These are phyloP conservation scores for Hanseniaspora clermontiae DNA, from an alignment of 805 yeast species.

Conservation along the genomic window DNA sequence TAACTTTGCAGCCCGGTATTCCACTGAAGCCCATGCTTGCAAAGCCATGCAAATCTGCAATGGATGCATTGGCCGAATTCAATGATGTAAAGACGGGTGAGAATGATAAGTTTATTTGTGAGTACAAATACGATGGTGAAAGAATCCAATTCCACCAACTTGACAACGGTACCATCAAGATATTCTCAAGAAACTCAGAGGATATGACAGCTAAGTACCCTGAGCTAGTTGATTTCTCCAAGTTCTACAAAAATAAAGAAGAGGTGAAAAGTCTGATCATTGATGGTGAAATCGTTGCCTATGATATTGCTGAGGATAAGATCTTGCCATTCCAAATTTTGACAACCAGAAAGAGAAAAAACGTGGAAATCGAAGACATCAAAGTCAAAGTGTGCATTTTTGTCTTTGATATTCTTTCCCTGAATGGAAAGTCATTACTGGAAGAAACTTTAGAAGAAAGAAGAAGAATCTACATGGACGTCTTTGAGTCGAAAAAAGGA, in stretches of 20 bases:
- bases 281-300: conserved; percentile 96
- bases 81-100: conserved; percentile 38
- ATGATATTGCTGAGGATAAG: conserved; percentile 67
- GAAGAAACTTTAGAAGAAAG: conserved; percentile 58
- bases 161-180: conserved; percentile 49
- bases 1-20: conserved; percentile 76
- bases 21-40: conserved; percentile 98
- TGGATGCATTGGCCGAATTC: conserved; percentile 84
- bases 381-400: conserved; percentile 85
- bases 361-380: conserved; percentile 74
- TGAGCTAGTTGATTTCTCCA: conserved; percentile 36
- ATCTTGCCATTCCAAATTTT: conserved; percentile 88
- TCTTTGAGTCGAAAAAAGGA: conserved; percentile 53
- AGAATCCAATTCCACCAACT: conserved; percentile 85
- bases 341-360: conserved; percentile 88
- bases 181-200: conserved; percentile 90
- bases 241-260: conserved; percentile 14
- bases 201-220: conserved; percentile 96
- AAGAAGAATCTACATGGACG: conserved; percentile 44
- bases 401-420: conserved; percentile 75
- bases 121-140: conserved; percentile 95
- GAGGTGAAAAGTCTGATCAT: conserved; percentile 51
- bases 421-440: conserved; percentile 60
- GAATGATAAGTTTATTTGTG: conserved; percentile 63
- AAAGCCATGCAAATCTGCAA: conserved; percentile 85